Conservation (phyloP, 2,329 filamentous ascomycete species). For the Bipolaris victoriae region DNA sequence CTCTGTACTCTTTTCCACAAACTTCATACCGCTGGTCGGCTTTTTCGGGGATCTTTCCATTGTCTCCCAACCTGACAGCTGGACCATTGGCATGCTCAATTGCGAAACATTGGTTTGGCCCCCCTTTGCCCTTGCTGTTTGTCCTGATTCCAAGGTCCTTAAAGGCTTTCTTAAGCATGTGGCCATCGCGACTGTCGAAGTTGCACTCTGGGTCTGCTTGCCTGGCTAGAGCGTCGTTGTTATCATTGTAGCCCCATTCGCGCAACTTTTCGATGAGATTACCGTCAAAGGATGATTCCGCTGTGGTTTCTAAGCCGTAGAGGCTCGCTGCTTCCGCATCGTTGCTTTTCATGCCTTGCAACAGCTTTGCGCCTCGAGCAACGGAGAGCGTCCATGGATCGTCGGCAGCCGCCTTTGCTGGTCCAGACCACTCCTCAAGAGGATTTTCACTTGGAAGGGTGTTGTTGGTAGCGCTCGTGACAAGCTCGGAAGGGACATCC, state of each 20-base stretch:
- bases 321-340: slow-evolving; percentile 15
- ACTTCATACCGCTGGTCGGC: slow-evolving; percentile 23
- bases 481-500: neutral
- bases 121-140: slow-evolving; percentile 13
- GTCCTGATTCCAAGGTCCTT: slow-evolving; percentile 13
- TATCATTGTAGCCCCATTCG: slow-evolving; percentile 23
- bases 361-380: slow-evolving; percentile 16
- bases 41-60: slow-evolving; percentile 2
- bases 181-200: slow-evolving; percentile 8
- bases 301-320: slow-evolving; percentile 10
- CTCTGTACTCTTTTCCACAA: slow-evolving; percentile 19
- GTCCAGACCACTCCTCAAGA: neutral
- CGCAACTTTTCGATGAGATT: slow-evolving; percentile 10
- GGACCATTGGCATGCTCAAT: slow-evolving; percentile 22
- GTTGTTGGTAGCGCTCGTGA: neutral
- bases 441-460: neutral
- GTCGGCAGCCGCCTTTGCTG: neutral
- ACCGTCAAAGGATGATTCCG: slow-evolving; percentile 15
- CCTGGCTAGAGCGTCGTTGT: slow-evolving; percentile 7
- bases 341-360: slow-evolving; percentile 20
- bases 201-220: slow-evolving; percentile 14
- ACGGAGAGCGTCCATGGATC: slow-evolving; percentile 11
- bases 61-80: slow-evolving; percentile 9
- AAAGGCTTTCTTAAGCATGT: slow-evolving; percentile 14
- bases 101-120: slow-evolving; percentile 22